phyloP scores from a whole-genome alignment of 163 green algal species.

The Prototheca wickerhamii region DNA sequence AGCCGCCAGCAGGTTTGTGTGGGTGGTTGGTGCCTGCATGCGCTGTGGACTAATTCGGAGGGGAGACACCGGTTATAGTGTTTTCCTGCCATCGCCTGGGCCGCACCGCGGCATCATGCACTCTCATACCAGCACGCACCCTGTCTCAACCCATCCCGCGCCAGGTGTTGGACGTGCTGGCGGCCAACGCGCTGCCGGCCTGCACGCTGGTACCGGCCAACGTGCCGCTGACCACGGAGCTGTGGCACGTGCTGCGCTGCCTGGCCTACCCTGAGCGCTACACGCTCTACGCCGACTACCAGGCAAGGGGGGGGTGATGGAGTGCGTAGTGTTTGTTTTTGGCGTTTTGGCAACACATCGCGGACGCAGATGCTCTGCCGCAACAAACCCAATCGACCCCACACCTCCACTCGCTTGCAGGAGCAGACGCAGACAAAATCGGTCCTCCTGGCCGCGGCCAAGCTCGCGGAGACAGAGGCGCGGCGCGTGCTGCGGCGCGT shows the following conservation, averaged over 20 bases:
- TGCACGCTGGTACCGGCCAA: constrained; percentile 54
- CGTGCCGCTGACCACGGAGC: constrained; percentile 41
- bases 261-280: constrained; percentile 60
- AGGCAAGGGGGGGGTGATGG: constrained; percentile 3
- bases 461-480: constrained; percentile 42
- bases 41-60: no score
- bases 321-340: background rate
- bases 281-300: constrained; percentile 40
- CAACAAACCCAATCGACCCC: background rate
- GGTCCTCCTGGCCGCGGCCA: constrained; percentile 32
- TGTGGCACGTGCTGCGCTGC: constrained; percentile 62
- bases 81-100: no score
- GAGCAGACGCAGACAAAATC: constrained; percentile 3
- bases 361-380: background rate
- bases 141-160: background rate
- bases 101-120: no score
- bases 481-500: constrained; percentile 40
- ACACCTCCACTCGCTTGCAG: background rate
- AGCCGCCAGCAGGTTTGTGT: no score
- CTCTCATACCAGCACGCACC: no score
- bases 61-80: no score
- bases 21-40: no score
- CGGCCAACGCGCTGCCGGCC: constrained; percentile 49
- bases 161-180: constrained; percentile 39
- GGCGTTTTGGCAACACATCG: background rate